Conservation (phyloP, 2,329 filamentous ascomycete genomes). For the Trichoderma sp. region DNA sequence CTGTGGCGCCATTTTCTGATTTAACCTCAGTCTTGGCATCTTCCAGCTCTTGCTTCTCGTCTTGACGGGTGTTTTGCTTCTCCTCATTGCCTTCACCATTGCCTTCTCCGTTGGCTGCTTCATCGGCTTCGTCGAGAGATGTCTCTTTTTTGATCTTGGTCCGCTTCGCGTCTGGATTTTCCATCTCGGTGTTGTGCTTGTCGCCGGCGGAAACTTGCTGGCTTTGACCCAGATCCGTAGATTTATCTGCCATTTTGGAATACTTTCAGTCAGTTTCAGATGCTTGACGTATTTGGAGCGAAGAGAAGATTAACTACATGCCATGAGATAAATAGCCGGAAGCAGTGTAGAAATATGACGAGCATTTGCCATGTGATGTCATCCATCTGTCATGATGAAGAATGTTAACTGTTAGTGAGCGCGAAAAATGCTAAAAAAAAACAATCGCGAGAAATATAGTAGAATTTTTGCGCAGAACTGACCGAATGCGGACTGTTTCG, state of each 20-base stretch:
- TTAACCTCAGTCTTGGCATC: constrained; percentile 5
- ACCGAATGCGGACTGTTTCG: not conserved
- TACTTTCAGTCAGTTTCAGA: not conserved
- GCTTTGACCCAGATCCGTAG: not conserved
- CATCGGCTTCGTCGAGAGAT: not conserved
- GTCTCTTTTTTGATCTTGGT: constrained; percentile 26
- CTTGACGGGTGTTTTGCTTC: not conserved
- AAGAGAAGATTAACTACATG: not conserved
- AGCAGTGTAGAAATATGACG: not conserved
- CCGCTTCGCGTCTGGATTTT: constrained; percentile 28
- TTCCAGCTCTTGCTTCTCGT: not conserved
- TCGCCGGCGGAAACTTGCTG: constrained; percentile 23
- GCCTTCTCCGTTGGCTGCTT: not conserved
- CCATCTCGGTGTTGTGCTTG: constrained; percentile 31
- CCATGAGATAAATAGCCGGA: not conserved
- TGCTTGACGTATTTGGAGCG: not conserved
- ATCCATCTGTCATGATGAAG: constrained; percentile 22
- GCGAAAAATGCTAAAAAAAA: not conserved
- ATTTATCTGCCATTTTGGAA: not conserved
- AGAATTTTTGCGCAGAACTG: not conserved
- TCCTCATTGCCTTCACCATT: not conserved
- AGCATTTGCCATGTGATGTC: constrained; percentile 26
- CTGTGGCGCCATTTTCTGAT: constrained; percentile 16
- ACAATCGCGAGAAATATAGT: not conserved
- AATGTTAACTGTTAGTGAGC: not conserved